Evolutionary conservation across 2,329 filamentous ascomycete genomes (phyloP).

Genomic region (Talaromyces rugulosus): DNA sequence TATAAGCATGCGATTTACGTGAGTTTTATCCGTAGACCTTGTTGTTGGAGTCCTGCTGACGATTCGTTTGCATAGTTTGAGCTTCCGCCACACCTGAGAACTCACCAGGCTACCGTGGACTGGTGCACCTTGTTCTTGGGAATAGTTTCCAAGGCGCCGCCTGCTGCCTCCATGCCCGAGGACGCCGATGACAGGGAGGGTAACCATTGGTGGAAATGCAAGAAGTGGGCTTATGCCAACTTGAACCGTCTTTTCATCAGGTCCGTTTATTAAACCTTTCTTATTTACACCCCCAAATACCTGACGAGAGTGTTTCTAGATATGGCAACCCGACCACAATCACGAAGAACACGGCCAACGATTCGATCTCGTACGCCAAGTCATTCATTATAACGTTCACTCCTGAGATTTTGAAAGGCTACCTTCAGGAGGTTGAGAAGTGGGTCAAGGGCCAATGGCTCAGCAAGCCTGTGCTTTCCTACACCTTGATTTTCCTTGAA

Average conservation of each 20-base stretch:
- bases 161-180: slow-evolving; percentile 72
- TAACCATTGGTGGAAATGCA: slow-evolving; percentile 99
- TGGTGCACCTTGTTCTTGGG: slow-evolving; percentile 96
- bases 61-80: slow-evolving; percentile 62
- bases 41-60: slow-evolving; percentile 24
- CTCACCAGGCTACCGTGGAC: slow-evolving; percentile 78
- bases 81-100: slow-evolving; percentile 70
- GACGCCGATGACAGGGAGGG: slow-evolving; percentile 80
- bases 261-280: slow-evolving; percentile 45
- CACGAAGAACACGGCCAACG: slow-evolving; percentile 68
- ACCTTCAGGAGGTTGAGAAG: slow-evolving; percentile 90
- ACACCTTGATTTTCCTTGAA: slow-evolving; percentile 91
- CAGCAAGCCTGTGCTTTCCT: slow-evolving; percentile 87
- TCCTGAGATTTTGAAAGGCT: slow-evolving; percentile 92
- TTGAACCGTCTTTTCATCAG: slow-evolving; percentile 91
- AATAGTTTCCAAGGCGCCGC: slow-evolving; percentile 80
- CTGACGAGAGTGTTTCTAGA: slow-evolving; percentile 42
- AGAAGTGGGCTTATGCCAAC: slow-evolving; percentile 99
- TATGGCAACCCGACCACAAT: slow-evolving; percentile 83
- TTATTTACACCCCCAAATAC: neutral
- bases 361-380: slow-evolving; percentile 79
- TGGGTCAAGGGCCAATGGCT: slow-evolving; percentile 97
- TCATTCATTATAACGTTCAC: slow-evolving; percentile 88
- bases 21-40: slow-evolving; percentile 34
- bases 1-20: slow-evolving; percentile 99